Base-by-base conservation (phyloP, 2,329 filamentous ascomycete genomes). In the Graphilbum ipis-grandicollis region DNA sequence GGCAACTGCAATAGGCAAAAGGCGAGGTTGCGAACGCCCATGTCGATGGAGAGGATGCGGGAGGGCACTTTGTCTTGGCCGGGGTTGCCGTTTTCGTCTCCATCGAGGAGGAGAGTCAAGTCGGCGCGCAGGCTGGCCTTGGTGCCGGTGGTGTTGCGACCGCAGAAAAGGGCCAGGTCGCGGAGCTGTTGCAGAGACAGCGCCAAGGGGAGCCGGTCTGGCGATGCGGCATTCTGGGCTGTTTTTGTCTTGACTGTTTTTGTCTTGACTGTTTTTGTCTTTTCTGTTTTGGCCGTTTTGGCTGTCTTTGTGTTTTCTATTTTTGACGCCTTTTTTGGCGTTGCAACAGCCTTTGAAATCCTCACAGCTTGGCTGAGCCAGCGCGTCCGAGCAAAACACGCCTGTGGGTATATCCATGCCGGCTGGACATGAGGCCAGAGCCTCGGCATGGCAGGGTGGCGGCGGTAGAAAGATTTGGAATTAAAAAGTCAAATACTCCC, bases 1-100 rank as follows among this genome's bases (percentile, higher is more conserved):
- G 33, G 22, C 8, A 42, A 40, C 3, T 31, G 47, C 18, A 81
- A 53, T 42, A 82, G 63, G 44, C 79, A 80, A 51, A 74, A 83
- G 1, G 81, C 82, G 4, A 92, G 60, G 51, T 92, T 92, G 31
- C 72, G 73, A 45, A 92, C 79, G 4, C 83, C 83, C 71, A 90
- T 79, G 52, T 92, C 83, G 43, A 92, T 78, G 50, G 80, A 86
- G 25, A 90, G 54, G 19, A 90, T 63, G 31, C 75, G 64, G 9
- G n/a, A 13, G 3, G 23, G 14, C n/a, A n/a, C n/a, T n/a, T n/a
- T n/a, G n/a, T n/a, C n/a, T n/a, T n/a, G n/a, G n/a, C n/a, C n/a
- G n/a, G n/a, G n/a, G n/a, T n/a, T n/a, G 6, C 6, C 26, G 12
- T 28, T 7, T 13, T 13, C n/a, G n/a, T n/a, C n/a, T n/a, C n/a